Evolutionary conservation across 441 rosid genomes (phyloP), one percentile per base, ranked within the genome.

Genomic region (Pelargonium citronellum): DNA sequence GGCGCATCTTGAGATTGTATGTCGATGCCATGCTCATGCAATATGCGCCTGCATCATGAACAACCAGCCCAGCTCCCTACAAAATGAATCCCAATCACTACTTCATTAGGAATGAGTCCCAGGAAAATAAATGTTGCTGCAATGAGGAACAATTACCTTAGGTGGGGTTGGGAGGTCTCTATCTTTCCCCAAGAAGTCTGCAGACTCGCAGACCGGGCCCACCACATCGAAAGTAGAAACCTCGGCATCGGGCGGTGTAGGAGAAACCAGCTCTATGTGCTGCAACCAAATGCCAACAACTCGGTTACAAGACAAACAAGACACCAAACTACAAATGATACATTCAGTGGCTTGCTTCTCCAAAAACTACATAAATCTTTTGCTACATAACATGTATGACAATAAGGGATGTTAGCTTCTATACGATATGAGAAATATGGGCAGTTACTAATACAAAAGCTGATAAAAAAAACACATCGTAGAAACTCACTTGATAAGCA

Each of bases 1-100:
- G 99, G 19, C 98, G 97, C 97, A 95, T 92, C 85, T 95, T 95
- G 77, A 95, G 91, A 78, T 95, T 95, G 91, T 95, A 95, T 24
- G 97, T 90, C 0, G 99, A 95, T 58, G 99, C 98, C 99, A 95
- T 95, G 83, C 99, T 95, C 99, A 95, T 95, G 87, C 99, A 92
- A 72, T 95, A 95, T 16, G 98, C 99, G 60, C 99, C 99, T 2
- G 98, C 99, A 71, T 95, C 99, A 64, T 90, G 98, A 77, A 95
- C 99, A 62, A 92, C 96, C 46, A 95, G 86, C 71, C 96, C 98
- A 11, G 87, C 80, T 81, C 99, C 98, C 98, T 95, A 84, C 73
- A 78, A 72, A 67, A 55, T 13, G 7, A 9, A 75, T 69, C 16
- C 46, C 49, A 30, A 13, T 81, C 51, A 80, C 71, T 58, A 71